Conservation (phyloP, 768 basidiomycete species). For the Nevesoporus exiguus region DNA sequence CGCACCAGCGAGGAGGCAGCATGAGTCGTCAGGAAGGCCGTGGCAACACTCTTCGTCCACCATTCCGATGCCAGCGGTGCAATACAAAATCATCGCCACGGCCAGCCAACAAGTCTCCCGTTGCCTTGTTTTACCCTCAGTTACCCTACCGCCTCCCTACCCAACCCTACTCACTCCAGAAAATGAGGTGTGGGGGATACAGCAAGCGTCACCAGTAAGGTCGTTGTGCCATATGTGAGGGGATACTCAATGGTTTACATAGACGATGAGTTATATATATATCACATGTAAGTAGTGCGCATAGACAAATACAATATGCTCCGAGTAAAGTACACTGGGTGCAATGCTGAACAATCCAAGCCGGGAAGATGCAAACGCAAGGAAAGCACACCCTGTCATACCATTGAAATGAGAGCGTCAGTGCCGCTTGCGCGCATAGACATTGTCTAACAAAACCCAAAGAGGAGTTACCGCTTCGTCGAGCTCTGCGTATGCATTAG, state of each 20-base stretch:
- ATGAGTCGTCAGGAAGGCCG: background rate
- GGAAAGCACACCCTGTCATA: background rate
- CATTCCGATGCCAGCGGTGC: background rate
- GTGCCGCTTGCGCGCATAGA: constrained; percentile 46
- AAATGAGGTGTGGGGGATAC: background rate
- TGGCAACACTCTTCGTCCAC: background rate
- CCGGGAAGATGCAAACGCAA: background rate
- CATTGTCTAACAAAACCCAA: constrained; percentile 56
- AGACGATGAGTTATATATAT: constrained; percentile 1
- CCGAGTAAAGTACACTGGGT: constrained; percentile 21
- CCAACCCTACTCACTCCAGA: background rate
- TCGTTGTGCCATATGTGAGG: background rate
- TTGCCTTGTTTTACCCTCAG: too few relatives aligned
- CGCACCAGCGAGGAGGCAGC: background rate
- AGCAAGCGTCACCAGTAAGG: background rate
- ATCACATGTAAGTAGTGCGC: constrained; percentile 6
- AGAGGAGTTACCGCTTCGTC: constrained; percentile 42
- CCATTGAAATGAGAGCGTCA: constrained; percentile 11
- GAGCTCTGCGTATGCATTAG: constrained; percentile 50
- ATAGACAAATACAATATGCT: constrained; percentile 19
- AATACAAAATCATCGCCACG: background rate
- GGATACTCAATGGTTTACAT: background rate
- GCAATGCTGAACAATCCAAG: constrained; percentile 14
- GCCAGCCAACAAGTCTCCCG: background rate
- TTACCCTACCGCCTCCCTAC: background rate